Evolutionary conservation across 176 grass and related monocot genomes (phyloP), one percentile per base, ranked within the genome.

Genomic region (Tillandsia fasciculata): DNA sequence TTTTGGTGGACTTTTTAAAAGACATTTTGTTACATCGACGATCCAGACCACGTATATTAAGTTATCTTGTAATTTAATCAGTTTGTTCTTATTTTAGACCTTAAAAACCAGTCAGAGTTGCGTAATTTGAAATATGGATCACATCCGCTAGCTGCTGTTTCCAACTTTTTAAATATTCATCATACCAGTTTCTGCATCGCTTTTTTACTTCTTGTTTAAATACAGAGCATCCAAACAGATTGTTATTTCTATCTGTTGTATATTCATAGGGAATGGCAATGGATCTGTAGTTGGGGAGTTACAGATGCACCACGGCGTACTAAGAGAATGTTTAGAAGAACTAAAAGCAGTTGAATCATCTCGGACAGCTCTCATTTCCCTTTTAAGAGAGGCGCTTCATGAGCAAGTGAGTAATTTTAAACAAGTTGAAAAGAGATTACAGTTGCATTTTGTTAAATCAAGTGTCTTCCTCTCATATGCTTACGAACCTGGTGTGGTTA

Each of bases 351-450:
- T 74, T 72, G 90, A 93, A 85, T 70, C 71, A 12, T 86, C 82
- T 5, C 82, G 94, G 64, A 69, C 52, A 64, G 70, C 72, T 76
- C 69, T 97, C 15, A 72, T 99, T 69, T 73, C 74, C 66, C 50
- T 73, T 59, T 79, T 97, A 68, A 93, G 72, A 82, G 86, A 92
- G 75, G 94, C 82, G 14, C 72, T 97, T 27, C 66, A 77, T 79
- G 87, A 97, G 63, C 89, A 97, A 89, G 94, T 99, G 15, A 63
- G 72, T 64, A 50, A 74, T 50, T 71, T 24, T 71, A 72, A 59
- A 68, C 3, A 23, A 61, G 56, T 15, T 20, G 8, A 61, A 20
- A 2, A 61, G 56, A 61, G 56, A 18, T 18, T 7, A 61, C 15
- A 22, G 56, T 61, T 61, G 56, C 56, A 61, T 61, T 61, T 18